Base-by-base conservation (phyloP, 2,329 filamentous ascomycete genomes). In the Colletotrichum caudatum region DNA sequence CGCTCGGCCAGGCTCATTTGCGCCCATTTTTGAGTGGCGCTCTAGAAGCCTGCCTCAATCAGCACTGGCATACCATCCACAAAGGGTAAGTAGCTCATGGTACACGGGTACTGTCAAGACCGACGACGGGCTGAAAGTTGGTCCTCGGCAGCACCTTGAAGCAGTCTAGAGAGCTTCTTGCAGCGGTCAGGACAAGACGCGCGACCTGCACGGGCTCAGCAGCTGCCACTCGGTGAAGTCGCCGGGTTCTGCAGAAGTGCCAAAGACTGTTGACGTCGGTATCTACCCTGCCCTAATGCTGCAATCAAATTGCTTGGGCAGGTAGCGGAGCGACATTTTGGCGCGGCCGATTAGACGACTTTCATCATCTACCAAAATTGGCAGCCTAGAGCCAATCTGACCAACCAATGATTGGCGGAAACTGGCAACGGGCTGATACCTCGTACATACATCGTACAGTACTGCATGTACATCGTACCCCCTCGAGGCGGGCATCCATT, bases 211-310 rank as follows among this genome's bases (percentile, higher is more conserved):
- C 62, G 33, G 16, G 48, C 50, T 39, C 44, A 29, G 37, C 37
- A 33, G 41, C 48, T 60, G 73, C 29, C 29, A 29, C 72, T 74
- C 72, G 71, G 53, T 2, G n/a, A 33, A 33, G 18, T 65, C 74
- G 74, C 71, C 73, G 73, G 68, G 74, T 62, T 74, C 71, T 69
- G 73, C 57, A 72, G 65, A 72, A 67, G 67, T 57, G 64, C 61
- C 66, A 71, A n/a, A 66, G 56, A 75, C 74, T 75, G 76, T 77
- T 69, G 73, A 77, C 74, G 66, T 72, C 60, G 54, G 73, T 69
- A 60, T 56, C 58, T 61, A 29, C 18, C 69, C 44, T 23, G 16
- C 18, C 69, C 44, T 23, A 9, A 18, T 33, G n/a, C 33, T 35
- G 41, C 44, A 41, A 41, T 51, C 44, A 35, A 35, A 41, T 51